These are phyloP conservation scores for Puccinia polysora DNA, from an alignment of 1,284 basidiomycete species.

Conservation along the genomic window DNA sequence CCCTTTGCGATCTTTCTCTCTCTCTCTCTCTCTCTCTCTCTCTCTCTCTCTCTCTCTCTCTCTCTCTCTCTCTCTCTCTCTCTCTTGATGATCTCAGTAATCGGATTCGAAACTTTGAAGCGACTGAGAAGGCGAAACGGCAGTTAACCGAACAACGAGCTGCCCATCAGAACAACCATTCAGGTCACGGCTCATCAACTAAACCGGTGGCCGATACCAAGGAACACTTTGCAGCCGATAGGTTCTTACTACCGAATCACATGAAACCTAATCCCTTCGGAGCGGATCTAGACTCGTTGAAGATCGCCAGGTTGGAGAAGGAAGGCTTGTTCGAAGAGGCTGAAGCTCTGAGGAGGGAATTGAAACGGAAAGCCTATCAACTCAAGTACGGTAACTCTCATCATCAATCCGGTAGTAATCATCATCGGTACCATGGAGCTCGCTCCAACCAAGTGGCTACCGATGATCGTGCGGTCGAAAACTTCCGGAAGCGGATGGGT, in stretches of 20 bases:
- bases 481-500: constrained; percentile 40
- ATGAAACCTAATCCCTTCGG: constrained; percentile 12
- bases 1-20: constrained; percentile 3
- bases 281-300: constrained; percentile 22
- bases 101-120: constrained; percentile 87
- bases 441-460: constrained; percentile 31
- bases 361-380: constrained; percentile 34
- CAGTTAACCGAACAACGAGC: constrained; percentile 68
- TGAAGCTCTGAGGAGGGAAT: constrained; percentile 22
- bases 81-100: constrained; percentile 58
- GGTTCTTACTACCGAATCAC: constrained; percentile 36
- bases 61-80: neutral
- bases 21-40: neutral
- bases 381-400: constrained; percentile 31
- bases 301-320: constrained; percentile 33
- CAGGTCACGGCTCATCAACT: neutral
- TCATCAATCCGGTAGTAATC: neutral
- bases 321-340: constrained; percentile 33
- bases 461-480: constrained; percentile 41
- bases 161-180: neutral
- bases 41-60: constrained; percentile 7
- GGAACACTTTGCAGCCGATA: constrained; percentile 40
- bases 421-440: constrained; percentile 23
- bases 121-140: constrained; percentile 91
- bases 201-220: neutral